Evolutionary conservation across 306 rosid species (phyloP).

Genomic region (Mimosa bimucronata): DNA sequence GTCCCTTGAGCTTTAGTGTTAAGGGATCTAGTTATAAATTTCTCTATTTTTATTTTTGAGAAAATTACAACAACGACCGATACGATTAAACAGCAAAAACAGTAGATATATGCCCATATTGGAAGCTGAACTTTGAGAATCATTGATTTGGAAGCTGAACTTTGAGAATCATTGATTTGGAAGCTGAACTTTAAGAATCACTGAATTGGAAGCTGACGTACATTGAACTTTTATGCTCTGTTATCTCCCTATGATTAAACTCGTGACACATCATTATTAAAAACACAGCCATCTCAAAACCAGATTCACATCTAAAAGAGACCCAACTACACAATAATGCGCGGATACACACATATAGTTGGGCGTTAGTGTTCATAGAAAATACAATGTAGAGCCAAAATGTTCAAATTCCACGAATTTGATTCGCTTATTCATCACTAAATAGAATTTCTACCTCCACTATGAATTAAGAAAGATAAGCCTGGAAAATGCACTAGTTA

Average conservation of each 20-base stretch:
- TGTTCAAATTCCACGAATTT: conserved; percentile 17
- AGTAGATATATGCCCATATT: too few relatives aligned
- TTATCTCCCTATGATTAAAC: neutral
- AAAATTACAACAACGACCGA: too few relatives aligned
- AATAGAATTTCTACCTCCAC: neutral
- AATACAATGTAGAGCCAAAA: neutral
- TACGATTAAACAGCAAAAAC: too few relatives aligned
- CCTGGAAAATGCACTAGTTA: neutral
- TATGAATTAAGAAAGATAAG: neutral
- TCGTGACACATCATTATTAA: neutral
- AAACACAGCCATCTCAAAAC: neutral
- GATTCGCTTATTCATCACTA: neutral
- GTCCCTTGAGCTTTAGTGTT: too few relatives aligned
- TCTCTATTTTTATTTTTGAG: too few relatives aligned
- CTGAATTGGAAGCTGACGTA: too few relatives aligned
- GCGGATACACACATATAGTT: neutral
- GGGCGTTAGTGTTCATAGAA: neutral
- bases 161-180: too few relatives aligned
- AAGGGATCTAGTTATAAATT: too few relatives aligned
- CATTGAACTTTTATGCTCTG: neutral
- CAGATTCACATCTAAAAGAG: neutral
- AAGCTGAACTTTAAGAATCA: too few relatives aligned
- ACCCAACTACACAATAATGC: neutral
- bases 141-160: too few relatives aligned
- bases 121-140: too few relatives aligned